Conservation (phyloP, 2,329 filamentous ascomycete species). For the Monilinia laxa region DNA sequence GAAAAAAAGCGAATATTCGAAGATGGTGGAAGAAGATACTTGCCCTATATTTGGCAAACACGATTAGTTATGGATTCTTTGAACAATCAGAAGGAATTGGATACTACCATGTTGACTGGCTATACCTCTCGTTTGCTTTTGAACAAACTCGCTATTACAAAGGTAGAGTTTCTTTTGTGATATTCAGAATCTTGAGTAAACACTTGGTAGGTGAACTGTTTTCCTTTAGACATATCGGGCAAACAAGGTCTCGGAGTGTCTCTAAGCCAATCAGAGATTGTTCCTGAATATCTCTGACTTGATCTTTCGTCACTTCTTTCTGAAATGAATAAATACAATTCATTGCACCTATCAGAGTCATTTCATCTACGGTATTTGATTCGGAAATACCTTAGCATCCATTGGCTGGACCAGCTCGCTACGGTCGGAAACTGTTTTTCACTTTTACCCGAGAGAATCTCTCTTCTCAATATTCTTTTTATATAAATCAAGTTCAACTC, state of each 20-base stretch:
- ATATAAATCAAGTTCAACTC: background rate
- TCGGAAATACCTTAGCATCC: background rate
- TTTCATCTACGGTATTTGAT: background rate
- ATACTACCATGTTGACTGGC: background rate
- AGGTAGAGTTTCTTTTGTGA: background rate
- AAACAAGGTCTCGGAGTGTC: background rate
- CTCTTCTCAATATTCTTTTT: background rate
- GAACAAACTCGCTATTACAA: background rate
- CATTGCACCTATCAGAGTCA: background rate
- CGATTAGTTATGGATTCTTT: background rate
- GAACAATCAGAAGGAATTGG: background rate
- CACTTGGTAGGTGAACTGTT: background rate
- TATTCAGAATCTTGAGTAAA: background rate
- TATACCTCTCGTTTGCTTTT: background rate
- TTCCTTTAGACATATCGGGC: background rate
- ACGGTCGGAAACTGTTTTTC: background rate
- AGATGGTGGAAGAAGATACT: background rate
- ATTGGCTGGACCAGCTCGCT: conserved; percentile 9
- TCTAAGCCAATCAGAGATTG: background rate
- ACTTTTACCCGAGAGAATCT: conserved; percentile 3
- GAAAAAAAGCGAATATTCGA: background rate
- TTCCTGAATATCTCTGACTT: background rate
- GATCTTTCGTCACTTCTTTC: background rate
- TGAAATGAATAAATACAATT: background rate
- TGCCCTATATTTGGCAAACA: background rate